Evolutionary conservation across 192 early-diverging fungal species (phyloP), one percentile per base, ranked within the genome.

Genomic region (Dissophora ornata): DNA sequence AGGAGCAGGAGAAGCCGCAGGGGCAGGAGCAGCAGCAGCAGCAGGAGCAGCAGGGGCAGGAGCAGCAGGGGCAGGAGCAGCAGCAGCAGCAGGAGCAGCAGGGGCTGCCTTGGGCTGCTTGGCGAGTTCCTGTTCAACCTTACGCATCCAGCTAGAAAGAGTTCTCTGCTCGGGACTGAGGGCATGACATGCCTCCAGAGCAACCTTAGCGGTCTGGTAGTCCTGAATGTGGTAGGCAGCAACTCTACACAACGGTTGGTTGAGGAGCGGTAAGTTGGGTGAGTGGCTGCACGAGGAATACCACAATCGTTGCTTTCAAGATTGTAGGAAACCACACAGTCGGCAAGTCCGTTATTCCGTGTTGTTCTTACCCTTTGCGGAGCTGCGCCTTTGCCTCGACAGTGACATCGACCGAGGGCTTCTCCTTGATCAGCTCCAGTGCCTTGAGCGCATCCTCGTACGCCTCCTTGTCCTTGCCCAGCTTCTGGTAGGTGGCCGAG

Each of bases 401-500:
- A 54, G 80, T 81, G 53, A 70, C 71, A 60, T 67, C 75, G 42
- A 77, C 67, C 29, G 51, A 33, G 4, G 82, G 79, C 63, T 85
- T 83, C 51, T 80, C 73, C 57, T 85, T 80, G 42, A 88, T 62
- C n/a, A 93, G 79, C 19, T 36, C 58, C 18, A 90, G 69, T 0
- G 92, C 92, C 60, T 77, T 78, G 6, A 81, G 62, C 1, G 91
- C 93, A 82, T 97, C 95, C 8, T 61, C 58, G 5, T 89, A 77
- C 8, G 95, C 90, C 12, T 81, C 70, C 18, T 84, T 69, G 44
- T 69, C 69, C 54, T 89, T 85, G 19, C 82, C 84, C 3, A 95
- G 79, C 77, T 93, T 89, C 69, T 84, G 74, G 68, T 92, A 88
- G 3, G 84, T 81, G 26, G 80, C 70, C 28, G 88, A 86, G 18